Percentiles rank a stretch among this genome's conserved stretches.
phyloP scores from a whole-genome alignment of 768 basidiomycete genomes.

The Lentinula edodes region DNA sequence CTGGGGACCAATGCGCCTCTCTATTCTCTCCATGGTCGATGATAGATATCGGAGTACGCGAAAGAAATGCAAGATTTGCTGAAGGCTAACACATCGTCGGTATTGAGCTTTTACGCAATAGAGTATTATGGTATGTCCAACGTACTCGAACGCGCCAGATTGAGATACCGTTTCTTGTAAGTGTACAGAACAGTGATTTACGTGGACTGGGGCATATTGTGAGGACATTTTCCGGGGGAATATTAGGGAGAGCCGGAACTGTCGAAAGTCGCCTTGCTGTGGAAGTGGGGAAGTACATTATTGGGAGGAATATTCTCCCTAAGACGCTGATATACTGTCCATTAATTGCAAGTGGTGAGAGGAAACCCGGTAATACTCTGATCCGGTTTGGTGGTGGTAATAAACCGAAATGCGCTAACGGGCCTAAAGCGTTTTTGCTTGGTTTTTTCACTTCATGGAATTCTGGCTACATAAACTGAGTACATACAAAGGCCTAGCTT shows the following conservation, averaged over 20 bases:
- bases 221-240: conserved; percentile 53
- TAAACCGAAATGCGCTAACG: background rate
- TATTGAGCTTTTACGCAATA: background rate
- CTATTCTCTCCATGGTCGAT: conserved; percentile 80
- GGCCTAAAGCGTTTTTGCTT: background rate
- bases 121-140: conserved; percentile 14
- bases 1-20: conserved; percentile 75
- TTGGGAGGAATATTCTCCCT: background rate
- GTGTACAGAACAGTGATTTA: conserved; percentile 71
- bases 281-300: conserved; percentile 85
- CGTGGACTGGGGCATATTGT: conserved; percentile 59
- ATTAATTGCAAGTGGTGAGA: background rate
- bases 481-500: no score
- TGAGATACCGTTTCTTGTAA: conserved; percentile 66
- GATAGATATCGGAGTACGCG: conserved; percentile 72
- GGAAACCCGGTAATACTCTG: background rate
- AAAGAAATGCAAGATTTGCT: conserved; percentile 63
- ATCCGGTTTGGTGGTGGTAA: background rate
- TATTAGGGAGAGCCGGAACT: conserved; percentile 61
- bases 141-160: conserved; percentile 81
- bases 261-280: conserved; percentile 70
- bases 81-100: conserved; percentile 49
- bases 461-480: no score
- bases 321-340: background rate
- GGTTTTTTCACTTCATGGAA: no score